Evolutionary conservation across 176 grass and related monocot species (phyloP).

Genomic region (Themeda triandra): DNA sequence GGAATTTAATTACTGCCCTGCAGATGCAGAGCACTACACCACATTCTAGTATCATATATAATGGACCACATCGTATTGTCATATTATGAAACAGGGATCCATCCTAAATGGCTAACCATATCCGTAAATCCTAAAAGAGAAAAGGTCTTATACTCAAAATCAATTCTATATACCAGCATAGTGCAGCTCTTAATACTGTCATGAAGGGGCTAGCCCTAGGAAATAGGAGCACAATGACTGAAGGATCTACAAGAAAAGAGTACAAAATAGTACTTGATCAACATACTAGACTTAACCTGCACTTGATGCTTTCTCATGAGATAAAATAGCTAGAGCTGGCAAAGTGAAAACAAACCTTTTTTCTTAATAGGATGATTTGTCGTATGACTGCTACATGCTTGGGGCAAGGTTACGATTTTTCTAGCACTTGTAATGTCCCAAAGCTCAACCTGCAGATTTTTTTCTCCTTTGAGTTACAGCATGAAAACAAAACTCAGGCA

Average conservation of each 20-base stretch:
- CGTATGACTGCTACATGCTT: constrained; percentile 32
- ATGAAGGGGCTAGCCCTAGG: background rate
- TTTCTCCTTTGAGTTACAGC: background rate
- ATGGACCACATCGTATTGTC: background rate
- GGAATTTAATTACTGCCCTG: background rate
- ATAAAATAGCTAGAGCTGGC: background rate
- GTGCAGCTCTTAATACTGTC: background rate
- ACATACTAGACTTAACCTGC: background rate
- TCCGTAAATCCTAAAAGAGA: background rate
- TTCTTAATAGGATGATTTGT: constrained; percentile 46
- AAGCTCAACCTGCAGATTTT: constrained; percentile 67
- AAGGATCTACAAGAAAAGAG: background rate
- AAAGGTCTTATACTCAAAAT: background rate
- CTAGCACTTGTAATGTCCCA: constrained; percentile 71
- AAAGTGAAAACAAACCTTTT: constrained; percentile 52
- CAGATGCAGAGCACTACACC: background rate
- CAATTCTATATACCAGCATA: background rate
- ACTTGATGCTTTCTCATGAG: constrained; percentile 5
- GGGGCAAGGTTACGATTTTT: constrained; percentile 64
- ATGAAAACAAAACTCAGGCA: constrained; percentile 25
- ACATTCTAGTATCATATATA: background rate
- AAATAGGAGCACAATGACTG: constrained; percentile 18
- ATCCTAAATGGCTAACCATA: background rate
- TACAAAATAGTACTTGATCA: background rate
- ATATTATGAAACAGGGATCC: background rate